phyloP scores from a whole-genome alignment of 1,139 yeast species.

The Geotrichum candidum region DNA sequence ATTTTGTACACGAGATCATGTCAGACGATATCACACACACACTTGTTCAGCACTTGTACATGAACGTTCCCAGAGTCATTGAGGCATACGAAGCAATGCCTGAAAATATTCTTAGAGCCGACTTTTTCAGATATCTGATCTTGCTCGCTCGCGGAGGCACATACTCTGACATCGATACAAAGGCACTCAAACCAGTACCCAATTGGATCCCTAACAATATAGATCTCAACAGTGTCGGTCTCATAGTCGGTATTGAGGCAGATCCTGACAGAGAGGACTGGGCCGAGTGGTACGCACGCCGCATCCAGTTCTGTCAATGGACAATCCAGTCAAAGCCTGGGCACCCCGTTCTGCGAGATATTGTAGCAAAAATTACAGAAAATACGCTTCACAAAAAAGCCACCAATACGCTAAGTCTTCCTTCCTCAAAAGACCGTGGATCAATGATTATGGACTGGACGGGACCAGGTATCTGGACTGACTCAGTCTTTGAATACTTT shows the following conservation, averaged over 20 bases:
- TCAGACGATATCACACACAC: slow-evolving; percentile 65
- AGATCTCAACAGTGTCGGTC: slow-evolving; percentile 46
- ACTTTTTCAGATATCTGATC: slow-evolving; percentile 81
- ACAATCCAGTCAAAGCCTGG: slow-evolving; percentile 78
- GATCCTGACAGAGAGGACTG: slow-evolving; percentile 82
- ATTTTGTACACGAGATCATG: slow-evolving; percentile 63
- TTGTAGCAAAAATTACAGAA: slow-evolving; percentile 75
- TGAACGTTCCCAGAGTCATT: slow-evolving; percentile 69
- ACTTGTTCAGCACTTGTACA: slow-evolving; percentile 56
- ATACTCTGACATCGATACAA: slow-evolving; percentile 85
- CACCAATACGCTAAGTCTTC: slow-evolving; percentile 46
- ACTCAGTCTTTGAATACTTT: slow-evolving; percentile 68
- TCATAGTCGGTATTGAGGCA: slow-evolving; percentile 83
- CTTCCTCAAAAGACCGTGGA: slow-evolving; percentile 35
- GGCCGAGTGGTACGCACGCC: slow-evolving; percentile 63
- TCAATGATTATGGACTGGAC: slow-evolving; percentile 94
- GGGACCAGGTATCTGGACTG: slow-evolving; percentile 94
- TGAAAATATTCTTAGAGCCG: slow-evolving; percentile 73
- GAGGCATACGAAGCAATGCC: slow-evolving; percentile 77
- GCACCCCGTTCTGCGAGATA: slow-evolving; percentile 80
- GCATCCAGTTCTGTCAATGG: slow-evolving; percentile 78
- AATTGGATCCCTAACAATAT: slow-evolving; percentile 54
- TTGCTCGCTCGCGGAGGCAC: slow-evolving; percentile 88
- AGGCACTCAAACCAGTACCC: slow-evolving; percentile 51
- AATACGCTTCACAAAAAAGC: slow-evolving; percentile 49